Evolutionary conservation across 2,329 filamentous ascomycete genomes (phyloP).

Genomic region (Geosmithia morbida): DNA sequence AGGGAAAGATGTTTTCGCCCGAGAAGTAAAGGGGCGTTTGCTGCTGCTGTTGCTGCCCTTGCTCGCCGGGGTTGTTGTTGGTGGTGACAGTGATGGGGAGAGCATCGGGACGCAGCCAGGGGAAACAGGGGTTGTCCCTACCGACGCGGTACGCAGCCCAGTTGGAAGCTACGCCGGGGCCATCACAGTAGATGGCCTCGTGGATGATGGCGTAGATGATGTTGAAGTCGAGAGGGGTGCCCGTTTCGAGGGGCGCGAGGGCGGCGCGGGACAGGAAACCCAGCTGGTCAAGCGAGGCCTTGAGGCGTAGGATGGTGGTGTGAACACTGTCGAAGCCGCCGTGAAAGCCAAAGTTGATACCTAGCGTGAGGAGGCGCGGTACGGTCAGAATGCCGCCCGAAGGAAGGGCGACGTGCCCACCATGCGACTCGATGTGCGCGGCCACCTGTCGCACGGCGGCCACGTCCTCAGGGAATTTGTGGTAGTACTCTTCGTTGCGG

Average conservation of each 20-base stretch:
- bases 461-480: slow-evolving; percentile 73
- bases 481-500: slow-evolving; percentile 68
- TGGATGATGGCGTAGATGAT: slow-evolving; percentile 80
- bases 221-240: slow-evolving; percentile 56
- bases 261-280: slow-evolving; percentile 63
- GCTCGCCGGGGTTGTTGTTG: background rate
- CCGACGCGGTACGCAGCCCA: slow-evolving; percentile 64
- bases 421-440: slow-evolving; percentile 43
- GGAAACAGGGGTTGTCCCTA: slow-evolving; percentile 26
- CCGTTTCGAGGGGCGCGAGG: slow-evolving; percentile 52
- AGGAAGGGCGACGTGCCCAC: slow-evolving; percentile 45
- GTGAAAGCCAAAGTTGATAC: slow-evolving; percentile 65
- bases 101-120: slow-evolving; percentile 29
- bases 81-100: too few relatives aligned
- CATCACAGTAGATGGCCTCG: slow-evolving; percentile 75
- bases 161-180: slow-evolving; percentile 43
- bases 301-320: slow-evolving; percentile 54
- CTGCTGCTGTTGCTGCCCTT: slow-evolving; percentile 9
- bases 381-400: slow-evolving; percentile 61
- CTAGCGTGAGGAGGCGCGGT: slow-evolving; percentile 61
- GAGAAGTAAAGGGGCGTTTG: slow-evolving; percentile 59
- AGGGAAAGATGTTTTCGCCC: slow-evolving; percentile 84
- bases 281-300: slow-evolving; percentile 60
- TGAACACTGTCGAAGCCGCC: slow-evolving; percentile 67
- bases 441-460: slow-evolving; percentile 52